Conservation (phyloP, 176 grass and related monocot species). For the Poa annua region DNA sequence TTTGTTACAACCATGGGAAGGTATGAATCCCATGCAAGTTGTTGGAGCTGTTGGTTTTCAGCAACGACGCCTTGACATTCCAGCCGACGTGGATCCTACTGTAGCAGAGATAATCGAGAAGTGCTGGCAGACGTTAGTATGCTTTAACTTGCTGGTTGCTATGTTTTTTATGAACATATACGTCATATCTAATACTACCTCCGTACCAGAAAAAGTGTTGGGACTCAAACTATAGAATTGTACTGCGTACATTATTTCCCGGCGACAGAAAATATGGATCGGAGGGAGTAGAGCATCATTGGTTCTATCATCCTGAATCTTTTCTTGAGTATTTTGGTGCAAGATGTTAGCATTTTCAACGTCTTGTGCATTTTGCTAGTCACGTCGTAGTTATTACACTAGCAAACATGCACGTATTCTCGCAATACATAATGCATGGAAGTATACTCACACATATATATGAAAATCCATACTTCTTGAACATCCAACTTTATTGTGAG, state of each 20-base stretch:
- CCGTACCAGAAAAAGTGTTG: too few relatives aligned
- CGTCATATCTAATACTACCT: conserved; percentile 14
- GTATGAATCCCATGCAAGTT: conserved; percentile 99
- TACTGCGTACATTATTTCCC: too few relatives aligned
- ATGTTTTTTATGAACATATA: conserved; percentile 27
- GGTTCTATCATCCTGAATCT: background rate
- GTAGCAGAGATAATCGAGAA: conserved; percentile 78
- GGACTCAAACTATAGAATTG: too few relatives aligned
- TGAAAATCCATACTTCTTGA: background rate
- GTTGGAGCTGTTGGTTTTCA: conserved; percentile 99
- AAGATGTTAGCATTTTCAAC: background rate
- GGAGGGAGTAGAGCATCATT: background rate
- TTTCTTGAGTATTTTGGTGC: conserved; percentile 10
- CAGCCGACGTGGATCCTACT: conserved; percentile 70
- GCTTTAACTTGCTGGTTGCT: conserved; percentile 39
- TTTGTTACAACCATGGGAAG: conserved; percentile 94
- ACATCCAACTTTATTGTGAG: background rate
- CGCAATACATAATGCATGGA: background rate
- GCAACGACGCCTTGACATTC: conserved; percentile 88
- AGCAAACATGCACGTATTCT: background rate
- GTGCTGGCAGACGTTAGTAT: conserved; percentile 98
- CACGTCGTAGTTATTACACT: conserved; percentile 19
- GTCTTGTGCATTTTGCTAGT: conserved; percentile 23
- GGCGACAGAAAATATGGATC: too few relatives aligned
- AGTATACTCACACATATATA: background rate